Percentiles rank a stretch among this genome's conserved stretches.
Evolutionary conservation across 2,329 filamentous ascomycete genomes (phyloP).

Genomic region (Neoascochyta sp.): DNA sequence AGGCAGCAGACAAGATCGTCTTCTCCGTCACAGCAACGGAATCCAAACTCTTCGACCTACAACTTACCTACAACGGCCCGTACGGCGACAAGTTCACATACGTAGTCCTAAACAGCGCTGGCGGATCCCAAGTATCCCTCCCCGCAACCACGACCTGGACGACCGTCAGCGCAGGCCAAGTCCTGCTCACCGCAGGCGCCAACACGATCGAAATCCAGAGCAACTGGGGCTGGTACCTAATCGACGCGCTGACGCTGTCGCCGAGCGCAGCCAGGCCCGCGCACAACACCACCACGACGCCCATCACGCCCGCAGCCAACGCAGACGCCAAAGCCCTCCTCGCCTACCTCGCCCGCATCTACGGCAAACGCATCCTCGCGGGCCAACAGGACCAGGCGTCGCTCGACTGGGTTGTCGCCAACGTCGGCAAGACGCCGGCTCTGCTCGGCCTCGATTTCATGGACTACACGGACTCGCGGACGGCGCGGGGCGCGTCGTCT

Average conservation of each 20-base stretch:
- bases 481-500: conserved; percentile 41
- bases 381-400: conserved; percentile 48
- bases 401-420: conserved; percentile 44
- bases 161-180: conserved; percentile 43
- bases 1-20: conserved; percentile 42
- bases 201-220: conserved; percentile 48
- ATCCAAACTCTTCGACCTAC: conserved; percentile 45
- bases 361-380: conserved; percentile 48
- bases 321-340: conserved; percentile 41
- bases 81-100: conserved; percentile 48
- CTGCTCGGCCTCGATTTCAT: conserved; percentile 49
- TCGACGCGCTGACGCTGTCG: conserved; percentile 44
- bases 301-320: conserved; percentile 41
- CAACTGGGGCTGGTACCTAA: conserved; percentile 51
- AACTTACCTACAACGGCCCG: conserved; percentile 45
- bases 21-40: conserved; percentile 41
- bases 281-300: conserved; percentile 40
- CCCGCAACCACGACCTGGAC: conserved; percentile 40
- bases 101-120: conserved; percentile 44
- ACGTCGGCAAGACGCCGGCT: conserved; percentile 49
- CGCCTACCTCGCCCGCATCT: conserved; percentile 44
- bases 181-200: conserved; percentile 43
- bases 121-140: conserved; percentile 43
- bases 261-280: conserved; percentile 38
- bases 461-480: conserved; percentile 49